phyloP scores from a whole-genome alignment of 1,284 basidiomycete genomes.

The Macrocybe sp. region DNA sequence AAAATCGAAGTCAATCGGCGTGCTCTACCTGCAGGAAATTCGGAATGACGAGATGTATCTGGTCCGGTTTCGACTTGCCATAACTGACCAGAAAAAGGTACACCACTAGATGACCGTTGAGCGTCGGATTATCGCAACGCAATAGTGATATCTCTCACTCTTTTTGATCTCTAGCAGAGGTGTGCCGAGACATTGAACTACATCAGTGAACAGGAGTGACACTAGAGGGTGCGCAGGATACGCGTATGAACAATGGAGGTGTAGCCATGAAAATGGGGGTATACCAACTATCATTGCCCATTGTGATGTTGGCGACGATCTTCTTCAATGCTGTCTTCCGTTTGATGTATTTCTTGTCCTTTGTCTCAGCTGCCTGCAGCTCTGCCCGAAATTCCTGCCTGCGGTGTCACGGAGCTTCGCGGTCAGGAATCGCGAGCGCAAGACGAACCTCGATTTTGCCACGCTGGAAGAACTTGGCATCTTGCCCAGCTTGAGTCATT shows the following conservation, averaged over 20 bases:
- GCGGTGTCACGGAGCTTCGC: not conserved
- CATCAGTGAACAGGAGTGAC: conserved; percentile 89
- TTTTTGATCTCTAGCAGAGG: conserved; percentile 97
- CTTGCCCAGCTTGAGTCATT: conserved; percentile 71
- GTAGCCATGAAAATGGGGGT: conserved; percentile 21
- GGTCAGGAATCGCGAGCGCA: too few species aligned
- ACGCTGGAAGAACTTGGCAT: conserved; percentile 87
- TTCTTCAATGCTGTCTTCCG: conserved; percentile 92
- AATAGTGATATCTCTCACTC: conserved; percentile 51
- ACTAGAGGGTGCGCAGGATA: conserved; percentile 44
- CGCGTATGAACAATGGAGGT: conserved; percentile 18
- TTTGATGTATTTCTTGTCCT: conserved; percentile 92
- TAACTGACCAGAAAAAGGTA: conserved; percentile 94
- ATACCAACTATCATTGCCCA: conserved; percentile 89
- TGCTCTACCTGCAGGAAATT: conserved; percentile 77
- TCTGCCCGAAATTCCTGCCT: conserved; percentile 80
- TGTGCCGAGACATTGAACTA: conserved; percentile 84
- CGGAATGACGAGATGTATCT: conserved; percentile 84
- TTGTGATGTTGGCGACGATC: conserved; percentile 93
- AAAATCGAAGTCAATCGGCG: not conserved
- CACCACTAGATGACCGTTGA: conserved; percentile 59
- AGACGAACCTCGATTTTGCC: conserved; percentile 82
- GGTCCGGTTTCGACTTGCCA: conserved; percentile 82
- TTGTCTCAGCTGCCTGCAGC: conserved; percentile 82
- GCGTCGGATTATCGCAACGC: conserved; percentile 1